A percentile compares a stretch with the other conserved stretches of the same genome.
These are phyloP conservation scores for Backusella tarrabulga DNA, from an alignment of 192 early-diverging fungal species.

Conservation along the genomic window DNA sequence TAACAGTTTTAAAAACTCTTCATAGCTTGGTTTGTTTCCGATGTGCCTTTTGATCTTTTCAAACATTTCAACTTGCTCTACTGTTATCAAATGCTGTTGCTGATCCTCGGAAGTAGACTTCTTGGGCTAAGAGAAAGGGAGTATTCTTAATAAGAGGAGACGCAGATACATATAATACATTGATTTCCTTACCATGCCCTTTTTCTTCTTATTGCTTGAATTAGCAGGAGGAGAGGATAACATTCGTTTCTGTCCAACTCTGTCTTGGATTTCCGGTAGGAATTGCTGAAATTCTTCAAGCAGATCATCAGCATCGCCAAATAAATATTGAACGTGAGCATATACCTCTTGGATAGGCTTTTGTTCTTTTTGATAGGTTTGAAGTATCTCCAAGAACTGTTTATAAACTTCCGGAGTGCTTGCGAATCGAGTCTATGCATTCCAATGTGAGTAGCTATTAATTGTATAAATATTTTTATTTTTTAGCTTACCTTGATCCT, in stretches of 20 bases:
- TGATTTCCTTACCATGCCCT: not conserved
- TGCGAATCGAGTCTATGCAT: slow-evolving; percentile 78
- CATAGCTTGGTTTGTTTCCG: slow-evolving; percentile 81
- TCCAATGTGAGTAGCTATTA: not conserved
- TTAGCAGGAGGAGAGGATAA: not conserved
- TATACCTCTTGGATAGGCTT: slow-evolving; percentile 97
- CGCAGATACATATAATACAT: not conserved
- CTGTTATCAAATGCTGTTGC: slow-evolving; percentile 27
- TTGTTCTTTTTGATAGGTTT: slow-evolving; percentile 95
- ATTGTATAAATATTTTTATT: too few relatives aligned
- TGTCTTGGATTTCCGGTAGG: slow-evolving; percentile 66
- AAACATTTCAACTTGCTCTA: slow-evolving; percentile 92
- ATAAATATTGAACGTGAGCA: slow-evolving; percentile 86
- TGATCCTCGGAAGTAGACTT: not conserved
- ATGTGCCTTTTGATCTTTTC: slow-evolving; percentile 87
- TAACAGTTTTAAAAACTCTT: slow-evolving; percentile 93
- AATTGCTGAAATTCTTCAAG: slow-evolving; percentile 98
- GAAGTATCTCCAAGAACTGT: slow-evolving; percentile 95
- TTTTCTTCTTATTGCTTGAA: not conserved
- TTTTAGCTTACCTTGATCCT: slow-evolving; percentile 77
- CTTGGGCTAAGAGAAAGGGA: not conserved
- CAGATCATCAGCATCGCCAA: slow-evolving; percentile 85
- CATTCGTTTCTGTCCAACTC: not conserved
- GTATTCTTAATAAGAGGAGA: not conserved
- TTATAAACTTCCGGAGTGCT: slow-evolving; percentile 93